These are phyloP conservation scores for Malus hybrid DNA, from an alignment of 331 rosid genomes.

Conservation along the genomic window DNA sequence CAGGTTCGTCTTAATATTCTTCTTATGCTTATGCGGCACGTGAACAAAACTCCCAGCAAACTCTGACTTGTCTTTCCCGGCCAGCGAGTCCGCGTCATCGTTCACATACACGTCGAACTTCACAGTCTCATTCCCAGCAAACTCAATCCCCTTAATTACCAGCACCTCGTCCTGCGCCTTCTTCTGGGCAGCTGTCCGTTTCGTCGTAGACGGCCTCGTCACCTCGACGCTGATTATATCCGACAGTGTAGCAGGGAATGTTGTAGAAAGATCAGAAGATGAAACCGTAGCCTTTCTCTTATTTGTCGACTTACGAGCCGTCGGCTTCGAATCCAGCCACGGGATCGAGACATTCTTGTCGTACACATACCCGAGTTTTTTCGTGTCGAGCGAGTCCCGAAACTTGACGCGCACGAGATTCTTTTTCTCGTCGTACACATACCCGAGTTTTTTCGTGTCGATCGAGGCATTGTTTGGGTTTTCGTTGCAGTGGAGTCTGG, in stretches of 20 bases:
- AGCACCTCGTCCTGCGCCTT: conserved; percentile 60
- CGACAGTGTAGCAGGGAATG: conserved; percentile 39
- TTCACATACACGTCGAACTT: conserved; percentile 67
- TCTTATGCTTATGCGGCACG: conserved; percentile 44
- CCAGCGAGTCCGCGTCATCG: conserved; percentile 47
- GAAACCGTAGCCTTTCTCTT: conserved; percentile 19
- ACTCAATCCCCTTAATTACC: conserved; percentile 53
- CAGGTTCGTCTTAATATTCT: conserved; percentile 24
- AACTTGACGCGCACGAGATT: conserved; percentile 54
- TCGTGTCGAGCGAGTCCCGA: conserved; percentile 47
- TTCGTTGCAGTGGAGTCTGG: not conserved
- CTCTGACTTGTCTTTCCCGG: conserved; percentile 35
- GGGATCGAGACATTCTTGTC: conserved; percentile 46
- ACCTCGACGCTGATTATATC: conserved; percentile 28
- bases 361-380: conserved; percentile 42
- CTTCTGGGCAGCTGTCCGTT: conserved; percentile 46
- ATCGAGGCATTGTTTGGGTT: not conserved
- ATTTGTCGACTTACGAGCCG: conserved; percentile 22
- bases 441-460: too few species aligned
- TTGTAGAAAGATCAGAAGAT: not conserved
- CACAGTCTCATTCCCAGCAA: conserved; percentile 16
- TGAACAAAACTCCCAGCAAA: conserved; percentile 73
- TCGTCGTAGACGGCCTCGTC: conserved; percentile 35
- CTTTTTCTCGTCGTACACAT: conserved; percentile 68
- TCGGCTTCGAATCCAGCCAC: conserved; percentile 54